Conservation (phyloP, 805 yeast genomes). For the Phaffomyces thermotolerans region DNA sequence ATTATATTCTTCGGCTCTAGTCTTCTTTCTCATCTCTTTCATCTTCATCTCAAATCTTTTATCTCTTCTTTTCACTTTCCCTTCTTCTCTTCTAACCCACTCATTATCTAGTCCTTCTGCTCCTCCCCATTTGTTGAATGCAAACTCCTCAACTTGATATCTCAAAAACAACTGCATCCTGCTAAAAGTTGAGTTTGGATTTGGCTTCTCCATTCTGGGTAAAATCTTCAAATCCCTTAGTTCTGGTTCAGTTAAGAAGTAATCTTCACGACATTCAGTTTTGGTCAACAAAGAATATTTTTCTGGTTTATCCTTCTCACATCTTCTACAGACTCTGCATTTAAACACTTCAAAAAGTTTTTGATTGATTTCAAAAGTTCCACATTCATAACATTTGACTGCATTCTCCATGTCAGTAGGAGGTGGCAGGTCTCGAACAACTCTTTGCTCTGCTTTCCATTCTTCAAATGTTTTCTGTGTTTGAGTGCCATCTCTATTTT, state of each 20-base stretch:
- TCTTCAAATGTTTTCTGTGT: slow-evolving; percentile 36
- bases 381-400: slow-evolving; percentile 80
- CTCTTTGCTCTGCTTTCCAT: slow-evolving; percentile 40
- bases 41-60: slow-evolving; percentile 71
- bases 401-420: slow-evolving; percentile 67
- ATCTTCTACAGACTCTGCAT: slow-evolving; percentile 71
- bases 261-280: slow-evolving; percentile 92
- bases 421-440: slow-evolving; percentile 53
- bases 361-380: slow-evolving; percentile 72
- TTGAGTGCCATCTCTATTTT: slow-evolving; percentile 39
- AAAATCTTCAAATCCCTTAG: slow-evolving; percentile 61
- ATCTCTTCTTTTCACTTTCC: slow-evolving; percentile 66
- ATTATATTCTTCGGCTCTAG: slow-evolving; percentile 88
- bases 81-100: slow-evolving; percentile 76
- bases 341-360: slow-evolving; percentile 62
- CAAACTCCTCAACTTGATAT: slow-evolving; percentile 88
- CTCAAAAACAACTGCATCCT: slow-evolving; percentile 90
- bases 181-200: slow-evolving; percentile 85
- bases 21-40: slow-evolving; percentile 80
- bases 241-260: slow-evolving; percentile 90
- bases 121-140: slow-evolving; percentile 93
- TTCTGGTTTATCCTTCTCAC: slow-evolving; percentile 69
- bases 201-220: slow-evolving; percentile 79
- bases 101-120: slow-evolving; percentile 85
- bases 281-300: slow-evolving; percentile 88